These are phyloP conservation scores for Umbelopsis sp. DNA, from an alignment of 371 early-diverging fungal genomes.

Conservation along the genomic window DNA sequence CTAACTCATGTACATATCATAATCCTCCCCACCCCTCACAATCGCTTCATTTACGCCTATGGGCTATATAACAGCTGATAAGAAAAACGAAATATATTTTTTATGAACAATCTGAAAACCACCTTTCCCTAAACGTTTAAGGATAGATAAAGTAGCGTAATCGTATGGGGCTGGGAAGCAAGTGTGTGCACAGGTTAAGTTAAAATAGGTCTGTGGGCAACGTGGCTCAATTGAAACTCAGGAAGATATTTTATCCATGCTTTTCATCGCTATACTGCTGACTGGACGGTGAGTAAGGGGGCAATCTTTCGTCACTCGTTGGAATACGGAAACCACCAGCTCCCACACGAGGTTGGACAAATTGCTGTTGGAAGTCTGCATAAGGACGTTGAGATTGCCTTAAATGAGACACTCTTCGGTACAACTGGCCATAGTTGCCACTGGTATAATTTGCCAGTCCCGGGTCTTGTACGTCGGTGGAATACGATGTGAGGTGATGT, in stretches of 20 bases:
- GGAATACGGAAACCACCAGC: constrained; percentile 15
- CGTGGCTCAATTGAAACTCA: constrained; percentile 1
- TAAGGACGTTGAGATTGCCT: constrained; percentile 25
- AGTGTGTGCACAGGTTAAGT: no score
- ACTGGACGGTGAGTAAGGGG: not conserved
- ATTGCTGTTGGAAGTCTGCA: constrained; percentile 28
- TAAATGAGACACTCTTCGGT: constrained; percentile 17
- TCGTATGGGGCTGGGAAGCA: no score
- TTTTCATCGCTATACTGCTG: constrained; percentile 7
- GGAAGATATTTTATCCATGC: constrained; percentile 11
- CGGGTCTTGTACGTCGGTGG: not conserved
- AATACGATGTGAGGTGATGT: constrained; percentile 8
- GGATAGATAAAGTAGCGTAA: no score
- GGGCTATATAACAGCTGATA: not conserved
- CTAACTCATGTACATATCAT: constrained; percentile 10
- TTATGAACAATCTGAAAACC: not conserved
- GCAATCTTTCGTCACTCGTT: not conserved
- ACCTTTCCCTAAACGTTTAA: no score
- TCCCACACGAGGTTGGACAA: constrained; percentile 9
- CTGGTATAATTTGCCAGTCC: not conserved
- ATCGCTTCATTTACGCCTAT: not conserved
- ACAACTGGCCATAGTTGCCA: constrained; percentile 25
- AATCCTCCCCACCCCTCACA: not conserved
- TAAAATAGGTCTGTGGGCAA: not conserved
- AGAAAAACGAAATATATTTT: not conserved